Conservation (phyloP, 345 rosid species). For the Lumnitzera littorea region DNA sequence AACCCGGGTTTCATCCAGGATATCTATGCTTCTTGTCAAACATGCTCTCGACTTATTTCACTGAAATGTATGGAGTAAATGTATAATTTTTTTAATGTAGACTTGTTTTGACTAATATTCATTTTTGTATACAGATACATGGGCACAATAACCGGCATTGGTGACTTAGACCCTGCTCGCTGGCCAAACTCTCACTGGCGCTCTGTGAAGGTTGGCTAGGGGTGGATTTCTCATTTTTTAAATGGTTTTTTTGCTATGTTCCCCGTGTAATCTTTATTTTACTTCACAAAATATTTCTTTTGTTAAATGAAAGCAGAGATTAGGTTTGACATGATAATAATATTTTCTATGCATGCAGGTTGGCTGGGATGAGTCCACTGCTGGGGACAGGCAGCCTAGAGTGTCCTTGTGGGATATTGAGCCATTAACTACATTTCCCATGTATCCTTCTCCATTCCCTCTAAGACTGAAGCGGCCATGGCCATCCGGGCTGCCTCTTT, state of each 20-base stretch:
- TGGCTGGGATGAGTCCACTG: constrained; percentile 52
- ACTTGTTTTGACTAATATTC: no score
- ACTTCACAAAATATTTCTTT: no score
- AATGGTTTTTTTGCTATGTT: no score
- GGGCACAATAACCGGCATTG: constrained; percentile 72
- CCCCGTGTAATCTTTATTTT: no score
- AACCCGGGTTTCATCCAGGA: no score
- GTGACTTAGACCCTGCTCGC: constrained; percentile 27
- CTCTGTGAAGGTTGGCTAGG: constrained; percentile 39
- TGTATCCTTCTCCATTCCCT: constrained; percentile 44
- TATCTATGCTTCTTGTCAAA: no score
- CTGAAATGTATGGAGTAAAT: no score
- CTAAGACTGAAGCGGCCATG: constrained; percentile 39
- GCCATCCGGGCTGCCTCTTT: constrained; percentile 36
- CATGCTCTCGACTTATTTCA: no score
- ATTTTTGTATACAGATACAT: constrained; percentile 34
- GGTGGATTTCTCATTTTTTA: neutral
- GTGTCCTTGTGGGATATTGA: constrained; percentile 52
- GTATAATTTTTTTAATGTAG: no score
- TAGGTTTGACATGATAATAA: no score
- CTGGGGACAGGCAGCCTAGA: constrained; percentile 52
- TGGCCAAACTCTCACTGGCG: constrained; percentile 67
- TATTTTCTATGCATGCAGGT: constrained; percentile 22
- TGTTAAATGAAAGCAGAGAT: no score
- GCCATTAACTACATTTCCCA: constrained; percentile 41